These are phyloP conservation scores for Fusarium anguioides DNA, from an alignment of 2,329 filamentous ascomycete species.

Conservation along the genomic window DNA sequence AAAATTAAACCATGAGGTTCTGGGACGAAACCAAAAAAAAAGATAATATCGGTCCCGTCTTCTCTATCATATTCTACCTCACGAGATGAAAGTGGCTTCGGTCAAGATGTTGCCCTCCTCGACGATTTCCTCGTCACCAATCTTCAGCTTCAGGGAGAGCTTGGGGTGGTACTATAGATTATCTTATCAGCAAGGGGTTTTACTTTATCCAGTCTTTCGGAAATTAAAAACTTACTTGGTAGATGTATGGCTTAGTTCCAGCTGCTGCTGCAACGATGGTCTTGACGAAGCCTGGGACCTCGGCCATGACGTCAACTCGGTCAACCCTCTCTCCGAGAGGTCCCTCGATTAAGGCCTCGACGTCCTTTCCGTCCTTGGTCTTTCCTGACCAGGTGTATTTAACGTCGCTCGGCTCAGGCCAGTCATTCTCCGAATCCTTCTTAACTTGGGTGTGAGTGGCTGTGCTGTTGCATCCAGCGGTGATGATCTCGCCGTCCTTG, in stretches of 20 bases:
- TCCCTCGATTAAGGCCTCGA: slow-evolving; percentile 77
- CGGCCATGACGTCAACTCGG: slow-evolving; percentile 90
- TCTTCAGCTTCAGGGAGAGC: slow-evolving; percentile 82
- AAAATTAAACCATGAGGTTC: slow-evolving; percentile 6
- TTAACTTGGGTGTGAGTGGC: slow-evolving; percentile 76
- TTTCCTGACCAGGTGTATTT: slow-evolving; percentile 84
- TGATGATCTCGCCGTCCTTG: slow-evolving; percentile 83
- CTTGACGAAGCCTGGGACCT: slow-evolving; percentile 96
- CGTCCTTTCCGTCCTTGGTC: slow-evolving; percentile 78
- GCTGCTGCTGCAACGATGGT: slow-evolving; percentile 87
- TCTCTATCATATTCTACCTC: slow-evolving; percentile 44
- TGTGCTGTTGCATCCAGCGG: slow-evolving; percentile 73
- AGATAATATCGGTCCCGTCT: not conserved
- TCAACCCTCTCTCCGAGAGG: slow-evolving; percentile 77
- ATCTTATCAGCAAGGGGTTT: slow-evolving; percentile 27
- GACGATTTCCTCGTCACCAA: slow-evolving; percentile 80
- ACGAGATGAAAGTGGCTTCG: slow-evolving; percentile 97
- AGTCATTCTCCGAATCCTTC: slow-evolving; percentile 81
- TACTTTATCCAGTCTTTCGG: slow-evolving; percentile 8
- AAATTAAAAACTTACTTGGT: slow-evolving; percentile 73
- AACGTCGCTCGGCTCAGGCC: slow-evolving; percentile 84
- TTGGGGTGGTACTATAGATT: slow-evolving; percentile 74
- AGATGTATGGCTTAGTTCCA: slow-evolving; percentile 97
- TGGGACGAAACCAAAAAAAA: not conserved
- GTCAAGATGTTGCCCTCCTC: slow-evolving; percentile 85